Base-by-base conservation (phyloP, 2,329 filamentous ascomycete genomes). In the Trichoderma sp. region DNA sequence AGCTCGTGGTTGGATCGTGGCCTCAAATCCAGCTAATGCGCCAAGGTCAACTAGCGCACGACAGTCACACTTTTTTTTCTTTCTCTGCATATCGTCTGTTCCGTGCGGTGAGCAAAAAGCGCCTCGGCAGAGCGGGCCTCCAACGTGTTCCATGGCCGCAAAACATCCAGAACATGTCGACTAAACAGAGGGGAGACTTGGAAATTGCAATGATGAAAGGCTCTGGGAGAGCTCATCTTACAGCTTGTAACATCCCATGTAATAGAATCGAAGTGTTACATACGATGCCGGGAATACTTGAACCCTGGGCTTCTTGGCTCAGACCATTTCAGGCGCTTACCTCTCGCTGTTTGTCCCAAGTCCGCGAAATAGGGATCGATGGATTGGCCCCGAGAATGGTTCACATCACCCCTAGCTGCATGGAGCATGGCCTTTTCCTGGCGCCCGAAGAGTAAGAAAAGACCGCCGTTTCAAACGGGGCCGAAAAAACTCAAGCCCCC, bases 21-120 rank as follows among this genome's bases (percentile, higher is more conserved):
- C 62, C 63, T 66, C 53, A 69, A 75, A 75, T 75, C 64, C 72
- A 75, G 72, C 35, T 60, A 75, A 63, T 60, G 53, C 64, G 72
- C 72, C 72, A 75, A 75, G 72, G 41, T 21, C 33, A 11, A 21
- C 50, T 67, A 67, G 71, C 71, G 71, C 63, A 50, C 50, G 71
- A 74, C 71, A 60, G 33, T 56, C 71, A 67, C 62, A 31, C n/a
- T 45, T 56, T 18, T 63, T 9, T 53, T 21, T 35, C 7, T 41
- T 71, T 60, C 38, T 71, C 35, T 60, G 16, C 14, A 31, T 31
- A 9, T 31, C 59, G 59, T 27, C 16, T 14, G 16, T 33, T 72
- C 41, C 59, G 68, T 71, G 60, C 60, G 69, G 60, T 72, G 69
- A 72, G 68, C 35, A 41, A 27, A 53, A 12, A 53, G 45, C 67